Base-by-base conservation (phyloP, 2,329 filamentous ascomycete species). In the Colletotrichum coccodes region DNA sequence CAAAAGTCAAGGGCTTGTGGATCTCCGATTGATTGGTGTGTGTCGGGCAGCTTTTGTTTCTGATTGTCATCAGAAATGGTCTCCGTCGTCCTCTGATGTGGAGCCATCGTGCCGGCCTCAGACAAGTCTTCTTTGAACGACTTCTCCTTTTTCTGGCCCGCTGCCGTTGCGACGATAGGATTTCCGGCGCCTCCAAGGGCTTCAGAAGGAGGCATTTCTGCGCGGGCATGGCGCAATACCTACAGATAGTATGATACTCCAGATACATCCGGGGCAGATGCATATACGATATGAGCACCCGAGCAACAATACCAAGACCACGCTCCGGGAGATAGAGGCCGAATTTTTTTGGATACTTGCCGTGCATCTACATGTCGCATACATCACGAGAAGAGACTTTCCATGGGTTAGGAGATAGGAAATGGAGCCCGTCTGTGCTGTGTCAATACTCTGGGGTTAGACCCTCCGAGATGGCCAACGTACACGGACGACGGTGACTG, bases 121-220 rank as follows among this genome's bases (percentile, higher is more conserved):
- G 47, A 60, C 34, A 54, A 69, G 54, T 66, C 54, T 69, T 69
- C 66, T 69, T 69, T 69, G 66, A 60, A 69, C 66, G 61, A 65
- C 54, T 69, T 60, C 54, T 66, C 38, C 46, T 53, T 61, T 18
- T 42, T 34, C 26, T 47, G 36, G 38, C 23, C 46, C 40, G 60
- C 23, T 50, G 23, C 44, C 52, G 46, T 40, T 46, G 36, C 28
- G 16, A 44, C 36, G 59, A 52, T 23, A 53, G 42, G 52, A 52
- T 53, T 50, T 42, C 14, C 28, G 28, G 11, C 16, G 46, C 32
- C 30, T 16, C 40, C n/a, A n/a, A 9, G 38, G n/a, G 21, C 42
- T 18, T 46, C 36, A 42, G 36, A 26, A 61, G 38, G 47, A 34
- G 21, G 21, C n/a, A 26, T 12, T 61, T 40, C n/a, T 18, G 26